Evolutionary conservation across 1,284 basidiomycete genomes (phyloP), one percentile per base, ranked within the genome.

Genomic region (Cryptococcus sp.): DNA sequence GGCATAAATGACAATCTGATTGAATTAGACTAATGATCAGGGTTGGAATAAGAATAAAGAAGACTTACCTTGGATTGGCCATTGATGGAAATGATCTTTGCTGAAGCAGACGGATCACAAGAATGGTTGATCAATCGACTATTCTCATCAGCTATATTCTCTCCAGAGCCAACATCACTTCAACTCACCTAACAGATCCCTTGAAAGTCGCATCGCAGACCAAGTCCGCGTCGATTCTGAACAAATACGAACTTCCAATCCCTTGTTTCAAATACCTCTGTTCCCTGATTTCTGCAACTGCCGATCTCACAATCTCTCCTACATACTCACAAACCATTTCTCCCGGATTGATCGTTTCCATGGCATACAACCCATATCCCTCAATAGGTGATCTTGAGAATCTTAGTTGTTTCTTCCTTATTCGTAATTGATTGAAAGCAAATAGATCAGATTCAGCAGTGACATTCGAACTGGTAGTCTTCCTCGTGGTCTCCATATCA

Each of bases 311-410:
- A 59, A 98, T 83, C 80, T 99, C 96, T 36, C 96, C 96, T 7
- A 99, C 96, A 69, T 99, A 99, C 79, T 99, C 96, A 77, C 98
- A 98, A 45, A 99, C 95, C 92, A 99, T 98, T 77, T 99, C 96
- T 4, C 93, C 92, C 23, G 85, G 81, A 13, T 89, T 85, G 66
- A 99, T 98, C 68, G 86, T 85, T 80, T 96, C 92, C 86, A 94
- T 88, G 35, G 93, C 91, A 72, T 95, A 96, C 68, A 98, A 74
- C 4, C 96, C 95, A 89, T 95, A 98, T 66, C 96, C 94, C 74
- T 98, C 95, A 64, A 99, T 99, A 3, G 94, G 92, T 33, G 90
- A 94, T 52, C 93, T 84, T 7, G 93, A 89, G 70, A 99, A 99
- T 38, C 90, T 87, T 52, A 99, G 83, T 71, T 97, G 92, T 80